Evolutionary conservation across 148 eudicot species (phyloP), one percentile per base, ranked within the genome.

Genomic region (Rhododendron henanense): DNA sequence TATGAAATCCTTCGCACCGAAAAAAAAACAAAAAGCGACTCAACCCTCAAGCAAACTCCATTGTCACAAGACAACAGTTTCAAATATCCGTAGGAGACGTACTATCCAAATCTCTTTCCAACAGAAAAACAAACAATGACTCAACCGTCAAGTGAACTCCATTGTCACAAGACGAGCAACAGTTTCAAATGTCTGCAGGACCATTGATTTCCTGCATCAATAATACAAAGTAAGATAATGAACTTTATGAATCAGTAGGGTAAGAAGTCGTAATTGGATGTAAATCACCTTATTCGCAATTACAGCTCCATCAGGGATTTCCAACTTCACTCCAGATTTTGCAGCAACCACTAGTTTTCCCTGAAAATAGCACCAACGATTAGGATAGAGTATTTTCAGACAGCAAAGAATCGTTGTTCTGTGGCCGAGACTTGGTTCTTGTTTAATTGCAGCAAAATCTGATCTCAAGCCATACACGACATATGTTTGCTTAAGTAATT

Each of bases 301-400:
- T 77, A 92, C 96, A 78, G 94, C 90, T 78, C 94, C 96, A 90
- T 93, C 96, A 78, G 98, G 98, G 85, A 97, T 95, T 93, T 94
- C 95, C 84, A 97, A 81, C 91, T 97, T 97, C 88, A 23, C 93
- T 51, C 94, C 98, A 33, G 98, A 33, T 83, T 91, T 91, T 19
- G 98, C 99, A 84, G 88, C 78, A 86, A 95, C 86, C 3, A 90
- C 90, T 86, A 97, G 98, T 74, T 90, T 92, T 19, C 99, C 99
- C 99, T 95, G 71, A 35, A 85, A 25, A 53, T 3, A 19, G 28
- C 37, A 35, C 61, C 21, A 55, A 55, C 88, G 92, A 78, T 65
- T 65, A 65, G 71, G 71, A 65, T 2, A 25, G 31, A 65, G 71
- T n/a, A 65, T 65, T 65, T 8, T n/a, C 25, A 4, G 31, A 9